Conservation (phyloP, 805 yeast genomes). For the Dipodascus geniculatus region DNA sequence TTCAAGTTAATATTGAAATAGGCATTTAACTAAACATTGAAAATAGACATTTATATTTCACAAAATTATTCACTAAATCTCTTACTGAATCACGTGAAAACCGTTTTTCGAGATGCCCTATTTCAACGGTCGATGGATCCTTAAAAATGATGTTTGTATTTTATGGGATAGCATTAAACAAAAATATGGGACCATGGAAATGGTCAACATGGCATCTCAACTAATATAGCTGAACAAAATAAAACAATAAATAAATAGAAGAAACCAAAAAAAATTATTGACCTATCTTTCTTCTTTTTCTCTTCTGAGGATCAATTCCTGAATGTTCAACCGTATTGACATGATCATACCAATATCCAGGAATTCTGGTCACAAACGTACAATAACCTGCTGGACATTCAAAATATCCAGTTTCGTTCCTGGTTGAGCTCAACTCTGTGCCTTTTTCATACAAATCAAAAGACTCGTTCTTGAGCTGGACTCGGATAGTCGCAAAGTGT, state of each 20-base stretch:
- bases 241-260: too few species aligned
- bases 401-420: conserved; percentile 17
- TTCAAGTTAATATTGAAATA: too few species aligned
- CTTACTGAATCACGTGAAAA: too few species aligned
- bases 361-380: conserved; percentile 18
- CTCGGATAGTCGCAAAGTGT: conserved; percentile 15
- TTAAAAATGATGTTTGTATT: too few species aligned
- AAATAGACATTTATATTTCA: too few species aligned
- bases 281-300: conserved; percentile 9
- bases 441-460: conserved; percentile 13
- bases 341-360: conserved; percentile 19
- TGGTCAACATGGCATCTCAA: background rate
- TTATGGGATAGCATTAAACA: background rate
- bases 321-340: conserved; percentile 16
- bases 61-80: too few species aligned
- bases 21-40: too few species aligned
- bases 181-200: background rate
- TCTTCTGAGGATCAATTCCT: conserved; percentile 19
- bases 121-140: too few species aligned
- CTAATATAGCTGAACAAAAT: background rate
- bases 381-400: conserved; percentile 17
- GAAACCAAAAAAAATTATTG: background rate
- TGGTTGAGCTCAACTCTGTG: conserved; percentile 10
- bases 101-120: too few species aligned
- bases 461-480: conserved; percentile 11